Evolutionary conservation across 2,329 filamentous ascomycete genomes (phyloP), one percentile per base, ranked within the genome.

Genomic region (Fonsecaea erecta): DNA sequence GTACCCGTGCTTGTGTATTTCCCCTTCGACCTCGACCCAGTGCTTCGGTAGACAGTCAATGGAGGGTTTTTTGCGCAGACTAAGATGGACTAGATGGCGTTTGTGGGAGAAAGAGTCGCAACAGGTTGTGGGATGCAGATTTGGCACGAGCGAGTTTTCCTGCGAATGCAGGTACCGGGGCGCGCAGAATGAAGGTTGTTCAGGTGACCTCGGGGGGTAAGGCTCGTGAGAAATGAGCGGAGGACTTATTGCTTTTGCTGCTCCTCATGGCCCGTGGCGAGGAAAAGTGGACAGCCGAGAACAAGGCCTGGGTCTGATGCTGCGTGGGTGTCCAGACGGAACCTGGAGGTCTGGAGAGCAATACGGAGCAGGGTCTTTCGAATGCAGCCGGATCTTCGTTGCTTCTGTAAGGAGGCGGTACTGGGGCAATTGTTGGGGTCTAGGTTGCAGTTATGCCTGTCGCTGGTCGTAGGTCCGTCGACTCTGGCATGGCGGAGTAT

Each of bases 191-290:
- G 55, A 54, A 46, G 28, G 34, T 51, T 21, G 66, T 67, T 65
- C 66, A 68, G 66, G 66, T 70, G 68, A 68, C 63, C 65, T 64
- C 52, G 54, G 64, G 53, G 57, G 32, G 53, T 53, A 64, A 64
- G 59, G 64, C 60, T 66, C 55, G 55, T 28, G 66, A 30, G 16
- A 43, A 56, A 57, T 51, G 61, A 48, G 56, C 32, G 54, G 54
- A 66, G 51, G 62, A 30, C 34, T 53, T 58, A 68, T 70, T 67
- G 66, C 66, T 70, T 70, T 61, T 70, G 66, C 60, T 65, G 64
- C 65, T 69, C 60, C 57, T 65, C 64, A 69, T 65, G 62, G 62
- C 64, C 67, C 54, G 67, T 69, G 67, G 62, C 64, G 40, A 67
- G 54, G 56, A 37, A 57, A 48, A 37, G 65, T 30, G 24, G 34